These are phyloP conservation scores for Ustilago cynodontis DNA, from an alignment of 1,284 basidiomycete species.

Conservation along the genomic window DNA sequence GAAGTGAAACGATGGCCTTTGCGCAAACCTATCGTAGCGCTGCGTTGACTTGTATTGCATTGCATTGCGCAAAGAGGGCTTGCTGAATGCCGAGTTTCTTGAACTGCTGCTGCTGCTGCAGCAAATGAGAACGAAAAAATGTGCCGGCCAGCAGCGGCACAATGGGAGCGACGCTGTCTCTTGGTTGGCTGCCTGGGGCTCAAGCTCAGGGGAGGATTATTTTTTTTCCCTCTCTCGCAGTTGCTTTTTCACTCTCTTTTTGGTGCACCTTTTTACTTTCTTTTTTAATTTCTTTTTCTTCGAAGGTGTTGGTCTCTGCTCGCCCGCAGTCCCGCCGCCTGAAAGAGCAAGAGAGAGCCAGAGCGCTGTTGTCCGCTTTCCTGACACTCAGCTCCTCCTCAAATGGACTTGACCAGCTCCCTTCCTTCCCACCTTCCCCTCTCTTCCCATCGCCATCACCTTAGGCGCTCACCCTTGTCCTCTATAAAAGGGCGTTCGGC, in stretches of 20 bases:
- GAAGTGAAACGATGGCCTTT: conserved; percentile 14
- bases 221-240: conserved; percentile 7
- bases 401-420: conserved; percentile 4
- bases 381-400: conserved; percentile 10
- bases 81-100: not conserved
- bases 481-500: conserved; percentile 3
- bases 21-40: conserved; percentile 1
- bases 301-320: conserved; percentile 2
- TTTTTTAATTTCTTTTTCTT: conserved; percentile 1
- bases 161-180: not conserved
- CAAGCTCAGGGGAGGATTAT: conserved; percentile 5
- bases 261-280: not conserved
- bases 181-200: conserved; percentile 2
- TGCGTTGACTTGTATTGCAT: not conserved
- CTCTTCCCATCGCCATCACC: conserved; percentile 7
- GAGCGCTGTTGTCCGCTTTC: conserved; percentile 2
- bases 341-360: not conserved
- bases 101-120: not conserved
- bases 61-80: not conserved
- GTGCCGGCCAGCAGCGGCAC: conserved; percentile 2
- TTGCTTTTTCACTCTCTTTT: conserved; percentile 20
- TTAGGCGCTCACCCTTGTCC: not conserved
- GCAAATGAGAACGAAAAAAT: conserved; percentile 8
- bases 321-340: conserved; percentile 6
- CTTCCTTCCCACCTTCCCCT: not conserved